Conservation (phyloP, 116 monocot genomes). For the Trichopus zeylanicus region DNA sequence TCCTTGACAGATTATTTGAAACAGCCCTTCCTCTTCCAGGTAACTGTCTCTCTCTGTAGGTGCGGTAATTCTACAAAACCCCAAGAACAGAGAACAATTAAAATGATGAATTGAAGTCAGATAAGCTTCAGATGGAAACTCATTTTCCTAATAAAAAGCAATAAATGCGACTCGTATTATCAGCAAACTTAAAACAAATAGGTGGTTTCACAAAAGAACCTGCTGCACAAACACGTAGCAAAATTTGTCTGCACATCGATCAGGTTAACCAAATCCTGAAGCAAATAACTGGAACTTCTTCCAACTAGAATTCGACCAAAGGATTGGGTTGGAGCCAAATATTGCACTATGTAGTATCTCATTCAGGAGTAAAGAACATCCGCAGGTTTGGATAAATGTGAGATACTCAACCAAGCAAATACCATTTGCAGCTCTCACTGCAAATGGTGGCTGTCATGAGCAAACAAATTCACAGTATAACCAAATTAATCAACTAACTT, state of each 20-base stretch:
- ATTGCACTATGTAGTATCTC: too few species aligned
- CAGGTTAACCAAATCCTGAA: neutral
- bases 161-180: neutral
- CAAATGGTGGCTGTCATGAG: too few species aligned
- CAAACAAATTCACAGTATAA: too few species aligned
- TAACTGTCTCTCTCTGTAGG: conserved; percentile 31
- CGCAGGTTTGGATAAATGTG: too few species aligned
- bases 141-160: too few species aligned
- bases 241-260: neutral
- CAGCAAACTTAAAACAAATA: neutral
- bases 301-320: neutral
- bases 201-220: neutral
- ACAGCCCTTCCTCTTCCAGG: conserved; percentile 27
- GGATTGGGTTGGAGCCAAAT: neutral
- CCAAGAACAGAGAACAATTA: neutral
- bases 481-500: too few species aligned
- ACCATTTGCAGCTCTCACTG: too few species aligned
- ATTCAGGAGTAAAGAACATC: too few species aligned
- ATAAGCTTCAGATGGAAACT: too few species aligned
- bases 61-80: conserved; percentile 23
- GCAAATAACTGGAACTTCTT: neutral
- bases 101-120: neutral
- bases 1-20: conserved; percentile 12
- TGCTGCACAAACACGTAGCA: neutral
- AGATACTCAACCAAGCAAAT: too few species aligned